phyloP scores from a whole-genome alignment of 1,284 basidiomycete species.

The Mycena citricolor region DNA sequence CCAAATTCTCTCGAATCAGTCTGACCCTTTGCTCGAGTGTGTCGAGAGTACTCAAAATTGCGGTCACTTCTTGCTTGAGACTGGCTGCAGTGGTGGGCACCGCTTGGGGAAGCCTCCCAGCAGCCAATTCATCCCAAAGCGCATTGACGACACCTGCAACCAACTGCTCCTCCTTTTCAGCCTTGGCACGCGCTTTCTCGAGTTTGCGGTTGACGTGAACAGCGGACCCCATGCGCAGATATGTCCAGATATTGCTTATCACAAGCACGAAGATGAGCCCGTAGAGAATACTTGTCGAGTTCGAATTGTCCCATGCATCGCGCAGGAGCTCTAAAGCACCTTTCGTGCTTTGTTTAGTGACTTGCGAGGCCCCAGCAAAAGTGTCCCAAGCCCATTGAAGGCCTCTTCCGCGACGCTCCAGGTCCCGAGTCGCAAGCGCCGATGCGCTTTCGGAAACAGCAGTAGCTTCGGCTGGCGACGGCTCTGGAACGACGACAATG shows the following conservation, averaged over 20 bases:
- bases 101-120: slow-evolving; percentile 9
- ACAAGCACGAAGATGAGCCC: slow-evolving; percentile 72
- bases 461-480: slow-evolving; percentile 19
- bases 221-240: slow-evolving; percentile 52
- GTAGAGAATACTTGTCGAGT: slow-evolving; percentile 65
- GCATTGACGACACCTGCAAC: slow-evolving; percentile 65
- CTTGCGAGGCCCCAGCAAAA: slow-evolving; percentile 67
- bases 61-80: slow-evolving; percentile 45
- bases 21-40: slow-evolving; percentile 54
- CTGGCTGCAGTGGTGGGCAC: neutral
- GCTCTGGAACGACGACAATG: slow-evolving; percentile 40
- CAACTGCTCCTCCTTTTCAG: slow-evolving; percentile 70
- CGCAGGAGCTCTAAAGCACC: slow-evolving; percentile 73
- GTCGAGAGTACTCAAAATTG: slow-evolving; percentile 54
- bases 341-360: slow-evolving; percentile 64
- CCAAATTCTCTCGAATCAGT: slow-evolving; percentile 41
- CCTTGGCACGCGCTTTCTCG: slow-evolving; percentile 51
- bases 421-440: slow-evolving; percentile 50
- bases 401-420: slow-evolving; percentile 67
- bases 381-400: slow-evolving; percentile 86
- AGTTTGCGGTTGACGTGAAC: slow-evolving; percentile 56
- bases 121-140: slow-evolving; percentile 69
- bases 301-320: slow-evolving; percentile 73
- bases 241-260: slow-evolving; percentile 74
- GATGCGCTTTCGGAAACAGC: slow-evolving; percentile 23